These are phyloP conservation scores for Oryza coarctata DNA, from an alignment of 176 grass and related monocot species.

Conservation along the genomic window DNA sequence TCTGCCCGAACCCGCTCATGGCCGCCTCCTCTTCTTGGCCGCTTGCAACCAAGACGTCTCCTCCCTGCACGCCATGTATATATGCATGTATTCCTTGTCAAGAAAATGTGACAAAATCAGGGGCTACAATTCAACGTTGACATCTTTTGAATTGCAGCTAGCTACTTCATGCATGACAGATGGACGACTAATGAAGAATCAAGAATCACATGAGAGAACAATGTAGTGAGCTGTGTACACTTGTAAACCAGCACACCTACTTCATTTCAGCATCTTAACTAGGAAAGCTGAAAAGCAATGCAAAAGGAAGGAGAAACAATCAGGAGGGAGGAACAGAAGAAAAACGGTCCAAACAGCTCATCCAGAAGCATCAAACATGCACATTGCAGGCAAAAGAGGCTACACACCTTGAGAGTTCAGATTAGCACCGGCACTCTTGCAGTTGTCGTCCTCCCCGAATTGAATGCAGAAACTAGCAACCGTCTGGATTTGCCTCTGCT, in stretches of 20 bases:
- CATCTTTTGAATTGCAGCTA: background rate
- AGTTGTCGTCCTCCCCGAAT: background rate
- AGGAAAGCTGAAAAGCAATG: background rate
- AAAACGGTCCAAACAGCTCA: background rate
- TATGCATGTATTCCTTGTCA: constrained; percentile 1
- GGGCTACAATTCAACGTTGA: constrained; percentile 1
- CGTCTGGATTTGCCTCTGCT: background rate
- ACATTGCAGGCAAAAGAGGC: constrained; percentile 16
- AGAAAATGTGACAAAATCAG: background rate
- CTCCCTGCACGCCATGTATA: constrained; percentile 4
- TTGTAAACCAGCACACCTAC: background rate
- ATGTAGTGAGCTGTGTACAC: background rate
- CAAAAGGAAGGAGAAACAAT: background rate
- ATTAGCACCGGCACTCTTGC: background rate
- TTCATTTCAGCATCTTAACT: background rate
- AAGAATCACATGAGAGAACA: background rate
- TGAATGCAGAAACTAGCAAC: background rate
- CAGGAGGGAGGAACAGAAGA: constrained; percentile 4
- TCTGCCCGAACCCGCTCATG: constrained; percentile 50
- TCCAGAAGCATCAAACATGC: background rate
- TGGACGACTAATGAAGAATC: background rate
- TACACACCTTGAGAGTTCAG: constrained; percentile 7
- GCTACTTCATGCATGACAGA: background rate
- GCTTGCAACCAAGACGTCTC: background rate
- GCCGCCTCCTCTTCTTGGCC: background rate